Base-by-base conservation (phyloP, 169 alveolate species). In the Cryptosporidium viatorum region DNA sequence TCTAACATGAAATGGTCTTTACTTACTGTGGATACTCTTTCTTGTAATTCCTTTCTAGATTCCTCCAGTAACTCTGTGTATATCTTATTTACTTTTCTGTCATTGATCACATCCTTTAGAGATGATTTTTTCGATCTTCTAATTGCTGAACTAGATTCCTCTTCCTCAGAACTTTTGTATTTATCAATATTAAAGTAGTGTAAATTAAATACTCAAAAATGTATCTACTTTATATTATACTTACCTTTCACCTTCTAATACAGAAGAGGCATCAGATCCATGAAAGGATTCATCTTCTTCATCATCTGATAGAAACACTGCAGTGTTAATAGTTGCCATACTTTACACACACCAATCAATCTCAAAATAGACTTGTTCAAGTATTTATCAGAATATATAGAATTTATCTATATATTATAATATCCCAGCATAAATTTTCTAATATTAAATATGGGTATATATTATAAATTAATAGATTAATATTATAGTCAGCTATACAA, bases 231-330 rank as follows among this genome's bases (percentile, higher is more conserved):
- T 31, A 33, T 67, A 33, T 2, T 7, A 21, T 2, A 67, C 84
- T 70, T 70, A 70, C 84, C 84, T 37, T 12, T 70, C 65, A n/a
- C 26, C 37, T 31, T 43, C 85, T 26, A 43, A 33, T 80, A 31
- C 14, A 21, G 74, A 59, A 10, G 89, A 80, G 18, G 70, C 65
- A 31, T 80, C 89, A 29, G 89, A 80, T 18, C 65, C 80, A 50
- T 80, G 73, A 29, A 80, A 80, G 9, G 89, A 80, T 26, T 80
- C 89, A 59, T 80, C 89, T 39, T 80, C 89, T 5, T 80, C 89
- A 62, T 80, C 89, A 33, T 80, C 89, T 41, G 89, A 80, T 23
- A 80, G 6, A 59, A 80, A 80, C 18, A 80, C 89, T 5, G 89
- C 80, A 41, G 62, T 65, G 31, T 80, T 80, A 18, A 80, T 80